A percentile compares a stretch with the other conserved stretches of the same genome.
Evolutionary conservation across 768 basidiomycete genomes (phyloP).

Genomic region (Epithele typhae): DNA sequence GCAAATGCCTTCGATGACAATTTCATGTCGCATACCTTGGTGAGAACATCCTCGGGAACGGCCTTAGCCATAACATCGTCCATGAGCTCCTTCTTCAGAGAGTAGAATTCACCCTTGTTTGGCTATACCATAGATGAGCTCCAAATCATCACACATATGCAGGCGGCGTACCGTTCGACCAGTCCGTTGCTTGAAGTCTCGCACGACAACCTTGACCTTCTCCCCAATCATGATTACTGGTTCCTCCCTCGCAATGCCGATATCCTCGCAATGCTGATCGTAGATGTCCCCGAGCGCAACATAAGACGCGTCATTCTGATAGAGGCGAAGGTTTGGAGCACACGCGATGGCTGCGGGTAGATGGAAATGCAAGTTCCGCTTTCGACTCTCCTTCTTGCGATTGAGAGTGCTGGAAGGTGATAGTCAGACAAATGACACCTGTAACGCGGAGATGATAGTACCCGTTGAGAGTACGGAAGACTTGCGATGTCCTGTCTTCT

Average conservation of each 20-base stretch:
- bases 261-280: conserved; percentile 79
- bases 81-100: conserved; percentile 76
- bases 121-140: conserved; percentile 23
- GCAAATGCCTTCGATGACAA: too few species aligned
- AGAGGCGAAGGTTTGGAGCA: conserved; percentile 76
- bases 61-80: conserved; percentile 87
- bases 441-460: conserved; percentile 29
- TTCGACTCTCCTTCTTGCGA: conserved; percentile 89
- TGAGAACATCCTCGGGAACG: conserved; percentile 84
- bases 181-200: conserved; percentile 47
- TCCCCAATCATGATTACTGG: conserved; percentile 84
- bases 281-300: conserved; percentile 90
- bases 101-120: conserved; percentile 63
- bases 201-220: conserved; percentile 68
- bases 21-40: conserved; percentile 63
- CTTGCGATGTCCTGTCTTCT: conserved; percentile 88
- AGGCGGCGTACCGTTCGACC: conserved; percentile 10
- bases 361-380: conserved; percentile 89
- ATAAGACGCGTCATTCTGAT: conserved; percentile 91
- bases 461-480: conserved; percentile 95
- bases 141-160: too few species aligned
- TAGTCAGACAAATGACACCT: background rate
- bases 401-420: conserved; percentile 56
- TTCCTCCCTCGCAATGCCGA: conserved; percentile 79
- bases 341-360: conserved; percentile 84